Percentiles rank a stretch among this genome's conserved stretches.
These are phyloP conservation scores for Cicer pinnatifidum DNA, from an alignment of 306 rosid genomes.

Conservation along the genomic window DNA sequence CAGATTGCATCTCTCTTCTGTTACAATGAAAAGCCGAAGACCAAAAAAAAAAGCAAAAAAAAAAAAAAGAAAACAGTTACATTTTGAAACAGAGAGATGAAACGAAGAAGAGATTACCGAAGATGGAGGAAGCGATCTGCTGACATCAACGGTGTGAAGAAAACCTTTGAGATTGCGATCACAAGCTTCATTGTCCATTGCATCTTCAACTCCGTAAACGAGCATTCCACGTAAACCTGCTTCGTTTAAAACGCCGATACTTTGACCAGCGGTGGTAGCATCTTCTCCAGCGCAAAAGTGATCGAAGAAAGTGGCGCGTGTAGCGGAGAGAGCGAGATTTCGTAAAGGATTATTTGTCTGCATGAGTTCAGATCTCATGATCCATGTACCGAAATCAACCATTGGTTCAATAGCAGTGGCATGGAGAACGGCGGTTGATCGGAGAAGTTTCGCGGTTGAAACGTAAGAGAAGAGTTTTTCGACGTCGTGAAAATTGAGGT, in stretches of 20 bases:
- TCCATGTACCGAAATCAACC: slow-evolving; percentile 83
- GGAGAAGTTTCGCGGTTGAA: slow-evolving; percentile 56
- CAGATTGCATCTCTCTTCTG: slow-evolving; percentile 19
- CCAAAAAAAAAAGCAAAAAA: neutral
- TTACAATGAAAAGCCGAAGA: slow-evolving; percentile 37
- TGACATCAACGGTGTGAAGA: slow-evolving; percentile 61
- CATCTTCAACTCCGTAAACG: slow-evolving; percentile 76
- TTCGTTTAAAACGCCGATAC: slow-evolving; percentile 50
- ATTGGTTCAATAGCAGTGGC: slow-evolving; percentile 68
- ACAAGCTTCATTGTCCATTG: slow-evolving; percentile 61
- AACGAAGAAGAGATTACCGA: slow-evolving; percentile 56
- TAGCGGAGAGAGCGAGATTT: slow-evolving; percentile 33
- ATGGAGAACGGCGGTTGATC: slow-evolving; percentile 71
- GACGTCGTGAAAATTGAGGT: slow-evolving; percentile 49
- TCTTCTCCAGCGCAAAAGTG: slow-evolving; percentile 94
- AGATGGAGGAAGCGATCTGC: slow-evolving; percentile 70
- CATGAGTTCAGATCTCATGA: slow-evolving; percentile 72
- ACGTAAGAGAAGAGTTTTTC: slow-evolving; percentile 59
- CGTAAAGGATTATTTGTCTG: slow-evolving; percentile 33
- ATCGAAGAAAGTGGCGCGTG: slow-evolving; percentile 55
- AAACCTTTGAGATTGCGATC: slow-evolving; percentile 65
- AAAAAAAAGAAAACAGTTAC: slow-evolving; percentile 14
- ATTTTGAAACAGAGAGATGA: neutral
- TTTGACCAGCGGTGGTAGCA: slow-evolving; percentile 47
- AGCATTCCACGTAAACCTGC: slow-evolving; percentile 82